A percentile compares a stretch with the other conserved stretches of the same genome.
Evolutionary conservation across 2,329 filamentous ascomycete genomes (phyloP).

Genomic region (Ophiosphaerella narmari): DNA sequence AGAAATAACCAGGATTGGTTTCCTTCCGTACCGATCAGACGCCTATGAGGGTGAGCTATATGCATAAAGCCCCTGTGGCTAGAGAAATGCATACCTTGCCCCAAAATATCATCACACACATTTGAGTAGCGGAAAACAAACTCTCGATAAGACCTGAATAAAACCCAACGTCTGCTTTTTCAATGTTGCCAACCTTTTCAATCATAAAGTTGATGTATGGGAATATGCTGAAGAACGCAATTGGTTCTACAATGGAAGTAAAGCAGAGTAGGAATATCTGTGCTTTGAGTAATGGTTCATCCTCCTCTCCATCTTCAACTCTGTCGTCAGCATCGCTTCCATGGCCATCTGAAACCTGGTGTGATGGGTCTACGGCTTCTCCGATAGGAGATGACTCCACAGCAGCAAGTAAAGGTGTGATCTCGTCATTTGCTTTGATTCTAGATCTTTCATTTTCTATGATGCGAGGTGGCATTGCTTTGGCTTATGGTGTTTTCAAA

Average conservation of each 20-base stretch:
- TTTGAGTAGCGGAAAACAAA: constrained; percentile 75
- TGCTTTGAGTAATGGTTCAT: constrained; percentile 29
- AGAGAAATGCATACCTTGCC: constrained; percentile 51
- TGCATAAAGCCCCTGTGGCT: neutral
- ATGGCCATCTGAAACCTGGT: constrained; percentile 2
- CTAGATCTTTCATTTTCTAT: neutral
- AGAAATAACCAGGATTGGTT: constrained; percentile 71
- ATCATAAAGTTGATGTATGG: constrained; percentile 83
- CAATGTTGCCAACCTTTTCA: constrained; percentile 64
- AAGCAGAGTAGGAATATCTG: constrained; percentile 77
- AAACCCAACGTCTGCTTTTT: constrained; percentile 73
- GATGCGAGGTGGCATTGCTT: neutral
- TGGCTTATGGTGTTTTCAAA: neutral
- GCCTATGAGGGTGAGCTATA: constrained; percentile 38
- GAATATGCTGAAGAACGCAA: constrained; percentile 84
- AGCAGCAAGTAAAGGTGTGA: constrained; percentile 33
- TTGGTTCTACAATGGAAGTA: constrained; percentile 72
- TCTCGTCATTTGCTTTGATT: constrained; percentile 24
- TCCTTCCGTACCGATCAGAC: constrained; percentile 71
- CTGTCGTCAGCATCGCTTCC: constrained; percentile 2
- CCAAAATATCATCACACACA: constrained; percentile 78
- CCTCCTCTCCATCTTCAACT: constrained; percentile 22
- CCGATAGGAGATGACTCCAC: constrained; percentile 19
- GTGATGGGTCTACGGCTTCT: constrained; percentile 12
- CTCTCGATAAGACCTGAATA: constrained; percentile 75